These are phyloP conservation scores for Boletellus sp. DNA, from an alignment of 768 basidiomycete genomes.

Conservation along the genomic window DNA sequence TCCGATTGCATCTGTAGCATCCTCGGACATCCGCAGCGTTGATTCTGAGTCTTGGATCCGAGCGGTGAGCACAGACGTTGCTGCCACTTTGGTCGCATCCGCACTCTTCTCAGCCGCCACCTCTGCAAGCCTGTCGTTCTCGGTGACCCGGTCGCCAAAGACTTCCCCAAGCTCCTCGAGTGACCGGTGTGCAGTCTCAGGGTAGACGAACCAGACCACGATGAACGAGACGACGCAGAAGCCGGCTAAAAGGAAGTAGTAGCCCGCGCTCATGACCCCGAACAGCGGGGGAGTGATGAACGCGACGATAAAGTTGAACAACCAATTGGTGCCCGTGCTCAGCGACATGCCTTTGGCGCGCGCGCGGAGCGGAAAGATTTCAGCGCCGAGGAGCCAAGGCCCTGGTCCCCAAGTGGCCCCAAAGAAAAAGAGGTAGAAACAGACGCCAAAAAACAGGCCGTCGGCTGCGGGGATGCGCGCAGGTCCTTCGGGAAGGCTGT, in stretches of 20 bases:
- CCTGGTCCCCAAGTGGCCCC: slow-evolving; percentile 55
- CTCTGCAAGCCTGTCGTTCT: slow-evolving; percentile 21
- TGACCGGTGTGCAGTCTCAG: slow-evolving; percentile 45
- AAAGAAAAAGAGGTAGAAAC: slow-evolving; percentile 58
- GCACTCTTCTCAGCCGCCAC: slow-evolving; percentile 14
- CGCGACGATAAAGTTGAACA: slow-evolving; percentile 40
- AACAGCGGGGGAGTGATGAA: slow-evolving; percentile 60
- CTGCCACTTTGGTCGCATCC: slow-evolving; percentile 5
- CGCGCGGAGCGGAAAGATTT: slow-evolving; percentile 44
- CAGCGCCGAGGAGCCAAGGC: slow-evolving; percentile 51
- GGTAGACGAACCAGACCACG: slow-evolving; percentile 46
- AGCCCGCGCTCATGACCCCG: slow-evolving; percentile 42
- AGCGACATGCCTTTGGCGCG: slow-evolving; percentile 39
- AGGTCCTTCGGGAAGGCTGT: slow-evolving; percentile 35
- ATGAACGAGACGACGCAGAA: slow-evolving; percentile 44
- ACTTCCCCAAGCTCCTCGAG: slow-evolving; percentile 49
- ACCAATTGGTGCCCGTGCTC: slow-evolving; percentile 32
- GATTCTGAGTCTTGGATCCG: slow-evolving; percentile 22
- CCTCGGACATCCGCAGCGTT: slow-evolving; percentile 22
- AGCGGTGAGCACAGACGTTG: slow-evolving; percentile 14
- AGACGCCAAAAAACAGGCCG: slow-evolving; percentile 42
- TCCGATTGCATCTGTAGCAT: slow-evolving; percentile 5
- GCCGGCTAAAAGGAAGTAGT: slow-evolving; percentile 49
- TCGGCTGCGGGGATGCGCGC: slow-evolving; percentile 31
- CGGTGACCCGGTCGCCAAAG: slow-evolving; percentile 39